These are phyloP conservation scores for Trichosporon sp. DNA, from an alignment of 1,284 basidiomycete species.

Conservation along the genomic window DNA sequence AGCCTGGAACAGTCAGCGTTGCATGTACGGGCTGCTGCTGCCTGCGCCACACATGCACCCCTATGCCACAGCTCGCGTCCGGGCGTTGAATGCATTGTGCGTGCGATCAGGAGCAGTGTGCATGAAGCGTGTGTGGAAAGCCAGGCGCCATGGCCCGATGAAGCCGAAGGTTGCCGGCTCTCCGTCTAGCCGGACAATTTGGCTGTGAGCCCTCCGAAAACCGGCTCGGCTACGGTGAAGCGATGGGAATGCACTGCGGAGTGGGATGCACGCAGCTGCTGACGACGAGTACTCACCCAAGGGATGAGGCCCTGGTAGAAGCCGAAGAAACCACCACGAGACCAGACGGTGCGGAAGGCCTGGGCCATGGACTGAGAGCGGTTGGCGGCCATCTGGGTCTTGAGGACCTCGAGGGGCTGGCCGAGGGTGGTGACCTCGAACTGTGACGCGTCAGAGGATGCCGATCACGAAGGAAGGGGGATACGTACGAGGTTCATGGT, in stretches of 20 bases:
- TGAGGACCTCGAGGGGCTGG: slow-evolving; percentile 96
- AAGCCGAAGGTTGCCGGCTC: slow-evolving; percentile 19
- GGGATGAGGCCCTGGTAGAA: slow-evolving; percentile 99
- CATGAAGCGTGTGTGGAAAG: background rate
- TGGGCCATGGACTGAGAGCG: slow-evolving; percentile 85
- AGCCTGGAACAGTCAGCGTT: slow-evolving; percentile 63
- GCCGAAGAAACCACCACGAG: slow-evolving; percentile 83
- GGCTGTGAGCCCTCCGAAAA: background rate
- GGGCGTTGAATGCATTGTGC: background rate
- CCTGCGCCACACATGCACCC: background rate
- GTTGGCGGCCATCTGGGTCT: slow-evolving; percentile 98
- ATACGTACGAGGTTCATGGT: slow-evolving; percentile 88
- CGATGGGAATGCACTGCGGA: background rate
- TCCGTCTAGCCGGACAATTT: slow-evolving; percentile 18
- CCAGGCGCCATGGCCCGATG: background rate
- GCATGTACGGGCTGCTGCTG: background rate
- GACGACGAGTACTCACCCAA: slow-evolving; percentile 67
- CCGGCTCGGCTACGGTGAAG: background rate
- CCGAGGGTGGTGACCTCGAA: slow-evolving; percentile 90
- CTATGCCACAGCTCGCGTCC: background rate
- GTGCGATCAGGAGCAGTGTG: background rate
- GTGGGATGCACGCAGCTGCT: background rate
- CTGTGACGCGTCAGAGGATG: slow-evolving; percentile 25
- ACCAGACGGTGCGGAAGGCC: slow-evolving; percentile 84
- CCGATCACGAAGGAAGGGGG: background rate